Base-by-base conservation (phyloP, 805 yeast species). In the Hanseniaspora mollemarum region DNA sequence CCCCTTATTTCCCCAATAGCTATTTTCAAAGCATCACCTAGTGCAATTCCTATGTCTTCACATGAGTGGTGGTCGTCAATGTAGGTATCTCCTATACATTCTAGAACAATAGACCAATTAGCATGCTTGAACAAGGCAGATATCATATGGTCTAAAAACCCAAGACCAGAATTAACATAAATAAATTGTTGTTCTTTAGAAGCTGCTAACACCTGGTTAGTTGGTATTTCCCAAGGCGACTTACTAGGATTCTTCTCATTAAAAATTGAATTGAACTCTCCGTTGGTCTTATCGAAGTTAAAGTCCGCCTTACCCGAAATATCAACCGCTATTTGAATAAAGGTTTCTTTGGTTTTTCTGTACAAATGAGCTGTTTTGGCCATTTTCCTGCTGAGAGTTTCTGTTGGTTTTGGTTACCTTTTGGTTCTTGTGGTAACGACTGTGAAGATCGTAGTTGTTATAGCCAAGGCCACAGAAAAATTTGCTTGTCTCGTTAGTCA, bases 51-150 rank as follows among this genome's bases (percentile, higher is more conserved):
- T 55, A 87, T 86, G 67, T 92, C 98, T 66, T 92, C 98, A 4
- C 95, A 83, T 1, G 95, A 80, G 67, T 92, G 98, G 66, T 92
- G 98, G 67, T 92, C 98, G 66, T 92, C 98, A 50, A 92, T 88
- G 66, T 87, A 94, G 58, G 87, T 70, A 65, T 92, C 98, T 41
- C 98, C 98, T 53, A 82, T 76, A 67, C 97, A 90, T 62, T 83
- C 94, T 18, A 92, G 75, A 31, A 85, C 71, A 52, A 92, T 63
- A 12, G 95, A 85, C 98, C 97, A 92, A 16, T 97, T 97, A 1
- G 94, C 73, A 67, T 92, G 98, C 62, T 92, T 92, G 36, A 97
- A 96, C 59, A 92, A 71, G 0, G 98, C 98, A 60, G 90, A 96
- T 43, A 92, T 71, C 98, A 92, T 92, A 67, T 92, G 98, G 69